Conservation (phyloP, 441 rosid species). For the Geranium incanum region DNA sequence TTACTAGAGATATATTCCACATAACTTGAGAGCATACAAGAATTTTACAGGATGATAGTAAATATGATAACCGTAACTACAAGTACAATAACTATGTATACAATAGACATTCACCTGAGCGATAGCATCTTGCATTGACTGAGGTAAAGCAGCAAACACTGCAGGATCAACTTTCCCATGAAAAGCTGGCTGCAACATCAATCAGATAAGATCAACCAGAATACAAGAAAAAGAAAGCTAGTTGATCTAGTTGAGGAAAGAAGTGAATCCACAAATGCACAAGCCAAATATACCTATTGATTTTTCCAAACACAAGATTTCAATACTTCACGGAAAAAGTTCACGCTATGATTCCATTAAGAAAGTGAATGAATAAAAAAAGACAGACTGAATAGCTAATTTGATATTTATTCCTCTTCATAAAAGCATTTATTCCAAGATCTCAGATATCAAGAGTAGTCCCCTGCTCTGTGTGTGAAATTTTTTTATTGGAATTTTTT, state of each 20-base stretch:
- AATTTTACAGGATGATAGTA: not conserved
- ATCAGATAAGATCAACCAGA: not conserved
- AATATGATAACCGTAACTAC: constrained; percentile 1
- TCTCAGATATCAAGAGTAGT: too few species aligned
- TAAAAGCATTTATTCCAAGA: too few species aligned
- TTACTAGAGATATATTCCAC: not conserved
- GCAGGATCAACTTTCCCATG: constrained; percentile 6
- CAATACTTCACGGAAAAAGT: too few species aligned
- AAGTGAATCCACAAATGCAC: not conserved
- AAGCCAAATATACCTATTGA: not conserved
- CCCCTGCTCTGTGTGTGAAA: not conserved
- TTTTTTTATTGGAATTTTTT: not conserved
- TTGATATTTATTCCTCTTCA: too few species aligned
- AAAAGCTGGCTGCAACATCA: constrained; percentile 6
- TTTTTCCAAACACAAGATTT: too few species aligned
- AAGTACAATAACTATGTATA: not conserved
- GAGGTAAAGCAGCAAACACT: constrained; percentile 10
- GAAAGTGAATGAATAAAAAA: too few species aligned
- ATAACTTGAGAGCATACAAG: not conserved
- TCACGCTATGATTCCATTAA: too few species aligned
- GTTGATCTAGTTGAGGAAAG: constrained; percentile 3
- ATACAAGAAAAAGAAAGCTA: not conserved
- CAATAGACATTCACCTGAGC: not conserved
- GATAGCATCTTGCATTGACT: constrained; percentile 7
- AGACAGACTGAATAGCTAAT: too few species aligned